Conservation (phyloP, 225 moss, liverwort and hornwort species). For the Antitrichia curtipendula region DNA sequence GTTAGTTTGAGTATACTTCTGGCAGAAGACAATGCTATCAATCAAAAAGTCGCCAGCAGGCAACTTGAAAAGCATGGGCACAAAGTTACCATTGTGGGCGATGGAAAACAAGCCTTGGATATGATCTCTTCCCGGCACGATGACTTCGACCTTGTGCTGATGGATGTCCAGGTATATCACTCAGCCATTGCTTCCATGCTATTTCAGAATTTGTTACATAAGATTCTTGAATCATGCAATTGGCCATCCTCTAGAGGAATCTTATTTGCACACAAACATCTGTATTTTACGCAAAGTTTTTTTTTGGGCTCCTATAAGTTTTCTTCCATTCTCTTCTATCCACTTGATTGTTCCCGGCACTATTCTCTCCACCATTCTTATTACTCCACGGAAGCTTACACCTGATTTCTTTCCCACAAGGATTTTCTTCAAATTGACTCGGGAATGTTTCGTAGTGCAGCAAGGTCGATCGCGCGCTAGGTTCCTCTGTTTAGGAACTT, state of each 20-base stretch:
- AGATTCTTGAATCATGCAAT: background rate
- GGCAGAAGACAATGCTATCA: slow-evolving; percentile 80
- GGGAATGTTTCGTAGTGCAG: background rate
- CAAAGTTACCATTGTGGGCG: slow-evolving; percentile 58
- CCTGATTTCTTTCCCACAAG: background rate
- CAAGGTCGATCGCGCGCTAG: background rate
- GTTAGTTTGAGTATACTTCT: slow-evolving; percentile 48
- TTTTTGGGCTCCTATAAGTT: background rate
- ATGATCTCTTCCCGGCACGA: slow-evolving; percentile 23
- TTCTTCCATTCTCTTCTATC: background rate
- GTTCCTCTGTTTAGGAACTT: background rate
- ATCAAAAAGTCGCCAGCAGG: slow-evolving; percentile 72
- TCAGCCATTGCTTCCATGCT: background rate
- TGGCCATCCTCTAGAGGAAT: background rate
- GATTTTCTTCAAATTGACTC: background rate
- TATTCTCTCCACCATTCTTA: background rate
- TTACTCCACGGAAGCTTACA: background rate
- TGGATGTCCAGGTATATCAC: slow-evolving; percentile 76
- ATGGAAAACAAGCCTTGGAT: slow-evolving; percentile 72
- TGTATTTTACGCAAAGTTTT: background rate
- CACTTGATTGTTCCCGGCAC: background rate
- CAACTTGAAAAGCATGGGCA: slow-evolving; percentile 76
- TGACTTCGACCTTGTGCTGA: slow-evolving; percentile 66
- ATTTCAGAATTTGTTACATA: background rate
- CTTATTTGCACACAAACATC: background rate